Conservation (phyloP, 345 rosid genomes). For the Melastoma malabathricum region DNA sequence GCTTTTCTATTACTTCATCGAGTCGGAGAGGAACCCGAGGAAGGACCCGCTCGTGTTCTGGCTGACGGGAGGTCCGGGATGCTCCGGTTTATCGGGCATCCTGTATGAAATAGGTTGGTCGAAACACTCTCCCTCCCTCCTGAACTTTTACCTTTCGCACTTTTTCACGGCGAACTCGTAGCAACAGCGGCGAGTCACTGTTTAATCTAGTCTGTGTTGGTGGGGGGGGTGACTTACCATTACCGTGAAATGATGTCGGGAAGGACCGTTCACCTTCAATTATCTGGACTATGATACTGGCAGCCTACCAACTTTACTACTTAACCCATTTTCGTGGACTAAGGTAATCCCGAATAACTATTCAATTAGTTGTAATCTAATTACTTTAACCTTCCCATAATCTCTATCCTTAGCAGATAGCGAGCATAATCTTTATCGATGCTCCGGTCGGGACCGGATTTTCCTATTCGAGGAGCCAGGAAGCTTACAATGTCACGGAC, state of each 20-base stretch:
- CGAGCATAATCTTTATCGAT: constrained; percentile 25
- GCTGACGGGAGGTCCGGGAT: constrained; percentile 26
- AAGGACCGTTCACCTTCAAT: constrained; percentile 18
- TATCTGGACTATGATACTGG: constrained; percentile 5
- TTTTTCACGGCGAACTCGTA: too few relatives aligned
- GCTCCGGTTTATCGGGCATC: constrained; percentile 16
- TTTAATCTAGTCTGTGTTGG: neutral
- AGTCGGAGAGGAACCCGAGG: constrained; percentile 13
- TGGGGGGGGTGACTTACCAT: neutral
- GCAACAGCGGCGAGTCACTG: too few relatives aligned
- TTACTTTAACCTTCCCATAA: fast-evolving
- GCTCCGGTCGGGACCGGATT: constrained; percentile 27
- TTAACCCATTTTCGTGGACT: constrained; percentile 18
- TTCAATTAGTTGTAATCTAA: neutral
- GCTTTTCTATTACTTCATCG: constrained; percentile 15
- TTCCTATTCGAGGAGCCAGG: constrained; percentile 15
- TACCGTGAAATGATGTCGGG: neutral
- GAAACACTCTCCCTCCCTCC: too few relatives aligned
- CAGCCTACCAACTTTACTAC: constrained; percentile 9
- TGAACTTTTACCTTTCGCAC: too few relatives aligned
- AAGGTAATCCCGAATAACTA: constrained; percentile 7
- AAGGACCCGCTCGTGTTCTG: constrained; percentile 19
- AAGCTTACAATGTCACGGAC: constrained; percentile 7
- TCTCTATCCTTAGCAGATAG: constrained; percentile 11
- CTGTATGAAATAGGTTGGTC: constrained; percentile 14